phyloP scores from a whole-genome alignment of 2,329 filamentous ascomycete genomes.

The Pseudogymnoascus sp. region DNA sequence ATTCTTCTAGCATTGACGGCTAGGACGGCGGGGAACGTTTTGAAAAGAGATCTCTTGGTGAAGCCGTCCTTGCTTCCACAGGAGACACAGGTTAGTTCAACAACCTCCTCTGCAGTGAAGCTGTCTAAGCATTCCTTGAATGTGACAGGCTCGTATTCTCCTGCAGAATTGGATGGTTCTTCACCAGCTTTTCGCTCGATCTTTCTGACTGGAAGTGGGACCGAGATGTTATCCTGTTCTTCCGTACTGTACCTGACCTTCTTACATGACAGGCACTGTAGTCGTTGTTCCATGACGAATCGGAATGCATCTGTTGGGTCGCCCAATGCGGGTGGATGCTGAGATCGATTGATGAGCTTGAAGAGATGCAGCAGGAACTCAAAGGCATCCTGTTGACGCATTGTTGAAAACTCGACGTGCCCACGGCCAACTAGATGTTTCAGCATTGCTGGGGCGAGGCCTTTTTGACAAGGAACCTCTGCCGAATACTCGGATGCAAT shows the following conservation, averaged over 20 bases:
- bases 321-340: slow-evolving; percentile 50
- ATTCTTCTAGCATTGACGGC: slow-evolving; percentile 88
- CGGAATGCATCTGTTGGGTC: slow-evolving; percentile 80
- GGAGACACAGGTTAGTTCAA: slow-evolving; percentile 74
- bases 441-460: slow-evolving; percentile 85
- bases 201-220: slow-evolving; percentile 67
- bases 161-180: slow-evolving; percentile 34
- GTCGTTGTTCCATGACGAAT: slow-evolving; percentile 80
- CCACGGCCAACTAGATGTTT: slow-evolving; percentile 89
- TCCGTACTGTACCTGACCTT: slow-evolving; percentile 82
- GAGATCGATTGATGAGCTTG: slow-evolving; percentile 77
- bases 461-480: slow-evolving; percentile 68
- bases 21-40: slow-evolving; percentile 80
- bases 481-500: slow-evolving; percentile 47
- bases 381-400: slow-evolving; percentile 96
- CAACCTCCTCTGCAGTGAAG: slow-evolving; percentile 70
- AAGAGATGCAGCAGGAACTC: slow-evolving; percentile 87
- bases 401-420: slow-evolving; percentile 90
- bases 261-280: slow-evolving; percentile 82
- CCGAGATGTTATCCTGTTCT: slow-evolving; percentile 90
- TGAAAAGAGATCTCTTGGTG: slow-evolving; percentile 76
- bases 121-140: slow-evolving; percentile 83
- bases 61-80: slow-evolving; percentile 80
- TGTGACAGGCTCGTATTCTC: slow-evolving; percentile 50
- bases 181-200: slow-evolving; percentile 34